Base-by-base conservation (phyloP, 345 rosid species). In the Conringia planisiliqua region DNA sequence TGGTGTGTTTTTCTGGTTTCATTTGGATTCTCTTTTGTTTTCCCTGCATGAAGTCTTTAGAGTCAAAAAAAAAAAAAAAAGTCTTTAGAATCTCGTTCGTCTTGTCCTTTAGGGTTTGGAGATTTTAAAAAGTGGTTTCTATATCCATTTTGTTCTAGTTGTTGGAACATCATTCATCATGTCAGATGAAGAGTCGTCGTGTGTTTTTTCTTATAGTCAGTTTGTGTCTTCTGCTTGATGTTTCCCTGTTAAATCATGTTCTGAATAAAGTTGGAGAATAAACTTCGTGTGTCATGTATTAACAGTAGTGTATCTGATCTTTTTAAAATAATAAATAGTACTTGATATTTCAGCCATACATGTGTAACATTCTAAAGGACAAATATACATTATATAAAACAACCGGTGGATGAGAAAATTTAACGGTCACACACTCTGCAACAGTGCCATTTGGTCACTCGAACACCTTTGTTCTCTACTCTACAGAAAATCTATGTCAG, bases 341-440 rank as follows among this genome's bases (percentile, higher is more conserved):
- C n/a, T n/a, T n/a, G n/a, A n/a, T n/a, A n/a, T n/a, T n/a, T n/a
- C n/a, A 66, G 47, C 72, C 78, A 74, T 46, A 44, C 72, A 56
- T 55, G 1, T 54, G 71, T 43, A 62, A 5, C 43, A 26, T 17
- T 29, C 1, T 2, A 43, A 42, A 26, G n/a, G n/a, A n/a, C n/a
- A 44, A 7, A 20, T 3, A 26, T n/a, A 35, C 36, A 48, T 10
- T 10, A 48, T 26, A 57, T 24, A 36, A 18, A 58, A 67, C 18
- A 43, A 12, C 44, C 17, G 17, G 75, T 70, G 80, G 80, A 35
- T 62, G 75, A 54, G 70, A 69, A 69, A 43, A 32, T 38, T 75
- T 62, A 76, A 76, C 70, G 70, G 79, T 68, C 44, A 46, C 14
- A 51, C 50, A 40, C 67, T 16, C 50, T 58, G 61, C 54, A 48